Conservation (phyloP, 139 green algal genomes). For the Micractinium conductrix region DNA sequence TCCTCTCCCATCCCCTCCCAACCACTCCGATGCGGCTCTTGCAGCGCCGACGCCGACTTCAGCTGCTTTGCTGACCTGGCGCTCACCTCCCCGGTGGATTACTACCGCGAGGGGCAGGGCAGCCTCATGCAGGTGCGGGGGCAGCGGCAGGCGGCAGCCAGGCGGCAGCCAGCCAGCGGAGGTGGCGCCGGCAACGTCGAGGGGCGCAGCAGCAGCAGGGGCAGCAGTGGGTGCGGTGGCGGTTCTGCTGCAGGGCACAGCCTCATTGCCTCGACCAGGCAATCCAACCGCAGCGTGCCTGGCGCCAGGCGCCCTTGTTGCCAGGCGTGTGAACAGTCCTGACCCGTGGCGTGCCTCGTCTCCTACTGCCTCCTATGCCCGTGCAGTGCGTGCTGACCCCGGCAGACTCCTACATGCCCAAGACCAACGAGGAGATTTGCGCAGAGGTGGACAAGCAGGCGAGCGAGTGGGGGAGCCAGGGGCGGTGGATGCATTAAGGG, state of each 20-base stretch:
- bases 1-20: not conserved
- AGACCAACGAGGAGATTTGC: conserved; percentile 92
- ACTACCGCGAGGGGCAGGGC: conserved; percentile 91
- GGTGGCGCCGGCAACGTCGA: too few relatives aligned
- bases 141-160: too few relatives aligned
- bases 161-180: too few relatives aligned
- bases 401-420: conserved; percentile 92
- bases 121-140: conserved; percentile 74
- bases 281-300: too few relatives aligned
- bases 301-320: too few relatives aligned
- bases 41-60: conserved; percentile 88
- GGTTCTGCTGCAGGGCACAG: too few relatives aligned
- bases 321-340: too few relatives aligned
- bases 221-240: too few relatives aligned
- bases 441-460: conserved; percentile 85
- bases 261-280: too few relatives aligned
- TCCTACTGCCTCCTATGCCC: not conserved
- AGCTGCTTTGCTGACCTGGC: conserved; percentile 97
- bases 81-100: conserved; percentile 89
- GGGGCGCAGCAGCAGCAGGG: too few relatives aligned
- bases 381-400: conserved; percentile 93
- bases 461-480: not conserved
- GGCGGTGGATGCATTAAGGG: too few relatives aligned
- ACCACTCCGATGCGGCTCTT: not conserved
- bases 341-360: too few relatives aligned